These are phyloP conservation scores for Kwoniella mangroviensis DNA, from an alignment of 768 basidiomycete genomes.

Conservation along the genomic window DNA sequence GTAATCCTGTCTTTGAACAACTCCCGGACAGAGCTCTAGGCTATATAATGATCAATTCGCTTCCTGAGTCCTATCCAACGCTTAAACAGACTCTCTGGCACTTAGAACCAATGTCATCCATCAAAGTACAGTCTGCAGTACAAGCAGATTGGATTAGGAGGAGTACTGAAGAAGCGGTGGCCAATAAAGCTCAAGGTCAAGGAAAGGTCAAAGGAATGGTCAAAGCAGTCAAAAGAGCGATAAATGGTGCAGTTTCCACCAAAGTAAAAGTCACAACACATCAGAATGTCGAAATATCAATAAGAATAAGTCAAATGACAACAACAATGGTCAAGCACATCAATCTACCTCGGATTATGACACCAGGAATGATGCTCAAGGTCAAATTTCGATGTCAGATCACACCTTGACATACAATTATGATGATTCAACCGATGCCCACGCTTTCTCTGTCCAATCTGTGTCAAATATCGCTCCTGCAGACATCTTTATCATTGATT, in stretches of 20 bases:
- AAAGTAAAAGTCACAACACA: neutral
- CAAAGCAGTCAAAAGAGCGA: neutral
- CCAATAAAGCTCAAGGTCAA: neutral
- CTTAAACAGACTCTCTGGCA: constrained; percentile 30
- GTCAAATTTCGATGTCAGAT: too few species aligned
- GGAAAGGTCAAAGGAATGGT: neutral
- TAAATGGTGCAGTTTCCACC: constrained; percentile 13
- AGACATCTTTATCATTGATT: constrained; percentile 21
- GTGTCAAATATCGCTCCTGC: neutral
- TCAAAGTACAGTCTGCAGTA: constrained; percentile 7
- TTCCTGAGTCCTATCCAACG: constrained; percentile 26
- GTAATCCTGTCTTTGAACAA: constrained; percentile 7
- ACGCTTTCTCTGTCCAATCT: neutral
- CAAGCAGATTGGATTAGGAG: constrained; percentile 11
- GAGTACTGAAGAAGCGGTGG: neutral
- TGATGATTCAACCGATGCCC: too few species aligned
- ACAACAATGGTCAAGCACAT: neutral
- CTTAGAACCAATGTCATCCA: constrained; percentile 2
- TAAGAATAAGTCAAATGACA: neutral
- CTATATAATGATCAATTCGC: constrained; percentile 28
- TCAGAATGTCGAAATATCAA: constrained; percentile 6
- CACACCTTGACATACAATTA: too few species aligned
- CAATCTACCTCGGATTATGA: too few species aligned
- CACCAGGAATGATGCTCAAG: too few species aligned
- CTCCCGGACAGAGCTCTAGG: constrained; percentile 23